Base-by-base conservation (phyloP, 192 early-diverging fungal species). In the Bifiguratus adelaidae region DNA sequence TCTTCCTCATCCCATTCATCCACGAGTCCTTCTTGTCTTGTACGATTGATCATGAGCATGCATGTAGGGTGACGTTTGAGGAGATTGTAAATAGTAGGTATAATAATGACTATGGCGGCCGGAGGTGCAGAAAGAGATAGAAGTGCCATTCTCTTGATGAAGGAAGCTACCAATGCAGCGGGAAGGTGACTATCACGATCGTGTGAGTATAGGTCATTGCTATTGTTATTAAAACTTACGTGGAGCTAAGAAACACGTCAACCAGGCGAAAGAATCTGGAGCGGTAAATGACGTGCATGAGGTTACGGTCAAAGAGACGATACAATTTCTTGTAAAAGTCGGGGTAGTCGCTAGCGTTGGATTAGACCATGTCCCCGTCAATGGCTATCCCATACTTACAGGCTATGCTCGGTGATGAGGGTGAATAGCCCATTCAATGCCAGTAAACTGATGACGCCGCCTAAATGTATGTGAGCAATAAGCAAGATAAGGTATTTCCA, bases 241-340 rank as follows among this genome's bases (percentile, higher is more conserved):
- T 74, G 12, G 93, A 95, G 0, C 79, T 74, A 37, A 99, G 65
- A 61, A 97, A 99, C 6, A 95, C 54, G 18, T 91, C 85, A 0
- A 88, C 74, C 46, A 95, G 72, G 45, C 93, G 85, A 68, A 97
- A 89, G 73, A 97, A 95, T 36, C 93, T 74, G 7, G 93, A 84
- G 15, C 90, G 80, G 72, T 95, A 97, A 72, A 93, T 95, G 45
- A 90, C 84, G 58, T 92, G 88, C 60, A 95, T 69, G 18, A 99
- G 47, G 51, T 93, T 80, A 42, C 78, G 75, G 55, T 99, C 91
- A 21, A 99, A 75, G 38, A 99, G 64, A 30, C 76, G 73, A 53
- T 99, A 99, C 19, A 99, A 82, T 61, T 95, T 94, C 30, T 73
- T 69, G 63, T 92, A 99, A 53, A 99, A 99, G 56, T 92, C 85